These are phyloP conservation scores for Arctostaphylos glauca DNA, from an alignment of 148 eudicot genomes.

Conservation along the genomic window DNA sequence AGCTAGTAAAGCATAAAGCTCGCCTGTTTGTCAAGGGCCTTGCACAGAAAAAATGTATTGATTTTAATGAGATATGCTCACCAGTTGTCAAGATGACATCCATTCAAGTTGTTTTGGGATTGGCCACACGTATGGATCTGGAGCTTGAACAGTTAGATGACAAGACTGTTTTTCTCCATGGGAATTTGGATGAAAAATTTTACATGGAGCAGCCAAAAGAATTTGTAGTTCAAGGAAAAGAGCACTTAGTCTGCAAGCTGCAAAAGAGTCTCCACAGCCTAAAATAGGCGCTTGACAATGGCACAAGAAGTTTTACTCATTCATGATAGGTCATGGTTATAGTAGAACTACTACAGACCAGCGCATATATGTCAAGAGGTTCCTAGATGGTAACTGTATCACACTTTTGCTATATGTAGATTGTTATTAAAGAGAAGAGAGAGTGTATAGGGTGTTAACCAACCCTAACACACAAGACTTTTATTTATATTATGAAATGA, in stretches of 20 bases:
- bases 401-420: neutral
- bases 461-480: no score
- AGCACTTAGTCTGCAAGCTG: neutral
- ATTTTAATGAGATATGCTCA: neutral
- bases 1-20: neutral
- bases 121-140: neutral
- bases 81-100: neutral
- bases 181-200: no score
- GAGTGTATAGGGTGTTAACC: no score
- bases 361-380: neutral
- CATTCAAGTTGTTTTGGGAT: neutral
- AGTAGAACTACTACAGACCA: neutral
- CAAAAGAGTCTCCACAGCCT: no score
- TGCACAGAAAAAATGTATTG: neutral
- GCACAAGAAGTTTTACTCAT: neutral
- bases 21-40: neutral
- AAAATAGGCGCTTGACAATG: neutral
- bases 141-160: neutral
- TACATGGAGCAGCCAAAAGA: neutral
- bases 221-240: neutral
- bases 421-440: no score
- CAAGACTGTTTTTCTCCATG: neutral
- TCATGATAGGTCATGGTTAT: neutral
- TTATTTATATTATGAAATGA: no score
- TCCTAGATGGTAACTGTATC: neutral